Base-by-base conservation (phyloP, 2,329 filamentous ascomycete genomes). In the Phyllosticta citriasiana region DNA sequence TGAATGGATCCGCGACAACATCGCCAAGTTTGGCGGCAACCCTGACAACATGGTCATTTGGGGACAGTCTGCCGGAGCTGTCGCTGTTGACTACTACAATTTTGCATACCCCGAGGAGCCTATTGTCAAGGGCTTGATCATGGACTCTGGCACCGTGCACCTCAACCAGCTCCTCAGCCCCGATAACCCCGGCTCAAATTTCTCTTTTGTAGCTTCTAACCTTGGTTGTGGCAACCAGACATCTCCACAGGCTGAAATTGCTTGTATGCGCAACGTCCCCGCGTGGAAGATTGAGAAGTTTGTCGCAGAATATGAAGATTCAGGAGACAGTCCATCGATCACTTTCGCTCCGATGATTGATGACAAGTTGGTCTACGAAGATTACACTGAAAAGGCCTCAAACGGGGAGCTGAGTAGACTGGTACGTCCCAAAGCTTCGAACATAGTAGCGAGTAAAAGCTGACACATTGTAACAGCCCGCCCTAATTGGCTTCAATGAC, bases 81-180 rank as follows among this genome's bases (percentile, higher is more conserved):
- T 65, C 2, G 62, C 60, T 40, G 65, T 65, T 0, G 79, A 82
- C 64, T 79, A 78, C 66, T 80, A 76, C 72, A 72, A 77, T 0
- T 83, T 79, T 59, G 77, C 80, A 0, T 80, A 76, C 59, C 65
- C 66, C 4, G 59, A 75, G 0, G 77, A 82, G 35, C 79, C 81
- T 5, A 82, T 83, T 22, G 76, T 76, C 25, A 68, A 73, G 9
- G 79, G 74, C 2, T 68, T 80, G 12, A 78, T 82, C 61, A 70
- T 76, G 4, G 72, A 77, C 50, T 82, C 80, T 4, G 80, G 80
- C 5, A 79, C 74, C 3, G 76, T 72, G 2, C 69, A 71, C 22
- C 70, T 70, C 1, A 70, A 67, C n/a, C 58, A 60, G 53, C 64
- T 68, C 4, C 64, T 68, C 2, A 68, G 63, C 8, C 33, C 57